Evolutionary conservation across 192 early-diverging fungal species (phyloP).

Genomic region (Coemansia sp.): DNA sequence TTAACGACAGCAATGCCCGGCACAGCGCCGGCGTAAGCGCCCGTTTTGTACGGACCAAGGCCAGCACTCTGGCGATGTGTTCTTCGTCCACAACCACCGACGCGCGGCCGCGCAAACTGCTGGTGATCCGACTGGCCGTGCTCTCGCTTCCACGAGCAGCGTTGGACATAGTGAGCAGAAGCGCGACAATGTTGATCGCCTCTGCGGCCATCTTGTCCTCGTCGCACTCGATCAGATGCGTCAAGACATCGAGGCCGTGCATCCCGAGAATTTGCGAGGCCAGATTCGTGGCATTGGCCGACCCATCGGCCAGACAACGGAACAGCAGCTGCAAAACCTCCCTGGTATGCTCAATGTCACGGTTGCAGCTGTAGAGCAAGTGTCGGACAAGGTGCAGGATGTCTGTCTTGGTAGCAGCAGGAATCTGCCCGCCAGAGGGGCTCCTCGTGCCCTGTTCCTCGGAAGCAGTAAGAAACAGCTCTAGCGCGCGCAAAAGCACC

Average conservation of each 20-base stretch:
- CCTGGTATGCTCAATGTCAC: conserved; percentile 30
- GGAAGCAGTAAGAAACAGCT: conserved; percentile 26
- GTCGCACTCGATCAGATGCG: conserved; percentile 39
- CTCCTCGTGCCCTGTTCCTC: conserved; percentile 1
- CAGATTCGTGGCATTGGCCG: conserved; percentile 20
- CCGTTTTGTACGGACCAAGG: conserved; percentile 30
- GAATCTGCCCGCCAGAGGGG: neutral
- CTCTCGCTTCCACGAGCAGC: conserved; percentile 20
- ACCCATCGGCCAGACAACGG: conserved; percentile 40
- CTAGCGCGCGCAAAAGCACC: conserved; percentile 23
- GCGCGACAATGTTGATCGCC: conserved; percentile 37
- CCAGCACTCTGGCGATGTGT: conserved; percentile 10
- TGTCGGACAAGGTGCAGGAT: conserved; percentile 20
- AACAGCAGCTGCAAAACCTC: conserved; percentile 34
- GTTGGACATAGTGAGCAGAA: conserved; percentile 19
- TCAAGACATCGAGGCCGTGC: conserved; percentile 23
- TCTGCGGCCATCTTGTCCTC: conserved; percentile 30
- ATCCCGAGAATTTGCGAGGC: conserved; percentile 14
- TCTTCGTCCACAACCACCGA: conserved; percentile 9
- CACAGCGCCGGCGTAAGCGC: conserved; percentile 31
- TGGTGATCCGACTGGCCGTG: conserved; percentile 34
- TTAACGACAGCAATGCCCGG: conserved; percentile 20
- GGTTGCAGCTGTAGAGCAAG: conserved; percentile 32
- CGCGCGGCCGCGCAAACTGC: conserved; percentile 27
- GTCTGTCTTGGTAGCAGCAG: conserved; percentile 15